Conservation (phyloP, 108 stramenopile species). For the Cyclotella cryptica region DNA sequence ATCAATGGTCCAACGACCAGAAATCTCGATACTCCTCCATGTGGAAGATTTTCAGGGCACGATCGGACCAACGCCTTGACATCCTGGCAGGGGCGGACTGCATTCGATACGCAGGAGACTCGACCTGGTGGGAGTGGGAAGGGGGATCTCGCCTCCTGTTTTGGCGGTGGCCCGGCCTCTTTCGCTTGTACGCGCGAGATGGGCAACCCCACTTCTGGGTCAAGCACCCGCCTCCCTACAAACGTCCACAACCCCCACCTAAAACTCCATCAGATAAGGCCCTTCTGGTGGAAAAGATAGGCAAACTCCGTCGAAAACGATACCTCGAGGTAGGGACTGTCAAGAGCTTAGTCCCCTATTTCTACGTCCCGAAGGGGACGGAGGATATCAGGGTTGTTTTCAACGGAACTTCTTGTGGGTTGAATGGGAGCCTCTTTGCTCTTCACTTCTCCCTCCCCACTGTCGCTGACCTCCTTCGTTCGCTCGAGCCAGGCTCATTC, state of each 20-base stretch:
- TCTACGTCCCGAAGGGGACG: not conserved
- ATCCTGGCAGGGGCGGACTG: not conserved
- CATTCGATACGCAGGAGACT: not conserved
- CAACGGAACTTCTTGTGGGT: too few relatives aligned
- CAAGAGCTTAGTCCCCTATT: too few relatives aligned
- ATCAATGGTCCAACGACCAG: not conserved
- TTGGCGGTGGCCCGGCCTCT: too few relatives aligned
- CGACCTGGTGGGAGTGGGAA: not conserved
- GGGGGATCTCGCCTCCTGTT: not conserved
- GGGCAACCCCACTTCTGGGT: not conserved
- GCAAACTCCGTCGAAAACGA: not conserved
- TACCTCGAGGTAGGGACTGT: not conserved
- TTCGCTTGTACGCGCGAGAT: too few relatives aligned
- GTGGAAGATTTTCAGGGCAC: not conserved
- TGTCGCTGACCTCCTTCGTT: not conserved
- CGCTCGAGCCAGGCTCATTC: not conserved
- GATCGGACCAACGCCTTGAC: not conserved
- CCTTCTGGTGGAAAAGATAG: not conserved
- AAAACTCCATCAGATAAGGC: not conserved
- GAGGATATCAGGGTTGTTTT: not conserved
- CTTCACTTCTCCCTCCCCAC: too few relatives aligned
- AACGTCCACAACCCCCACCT: too few relatives aligned
- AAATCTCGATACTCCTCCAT: not conserved
- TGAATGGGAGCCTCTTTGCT: too few relatives aligned
- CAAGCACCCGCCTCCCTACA: not conserved